Percentiles rank a stretch among this genome's conserved stretches.
Conservation (phyloP, 2,329 filamentous ascomycete genomes). For the Myriangium duriaei region DNA sequence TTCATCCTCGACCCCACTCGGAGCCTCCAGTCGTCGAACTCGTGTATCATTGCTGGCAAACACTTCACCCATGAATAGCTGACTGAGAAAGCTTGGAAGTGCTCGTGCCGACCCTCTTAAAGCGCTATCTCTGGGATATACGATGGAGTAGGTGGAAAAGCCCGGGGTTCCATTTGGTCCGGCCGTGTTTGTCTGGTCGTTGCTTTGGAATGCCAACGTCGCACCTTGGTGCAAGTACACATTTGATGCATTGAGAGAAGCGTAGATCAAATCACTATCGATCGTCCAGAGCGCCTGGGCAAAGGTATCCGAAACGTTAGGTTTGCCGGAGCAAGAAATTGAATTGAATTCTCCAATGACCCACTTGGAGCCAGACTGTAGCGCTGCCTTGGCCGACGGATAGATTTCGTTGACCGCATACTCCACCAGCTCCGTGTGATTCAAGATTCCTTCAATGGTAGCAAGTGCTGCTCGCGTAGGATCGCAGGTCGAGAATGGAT, state of each 20-base stretch:
- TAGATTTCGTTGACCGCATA: conserved; percentile 20
- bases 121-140: conserved; percentile 17
- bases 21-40: conserved; percentile 15
- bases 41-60: conserved; percentile 17
- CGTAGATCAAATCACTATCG: conserved; percentile 28
- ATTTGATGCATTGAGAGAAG: conserved; percentile 26
- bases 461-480: conserved; percentile 16
- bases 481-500: conserved; percentile 21
- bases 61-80: conserved; percentile 20
- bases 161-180: conserved; percentile 18
- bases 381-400: conserved; percentile 18
- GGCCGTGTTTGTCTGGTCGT: conserved; percentile 18
- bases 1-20: conserved; percentile 14
- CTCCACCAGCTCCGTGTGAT: conserved; percentile 17
- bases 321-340: conserved; percentile 28
- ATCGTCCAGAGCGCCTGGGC: conserved; percentile 30
- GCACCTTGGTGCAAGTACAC: conserved; percentile 26
- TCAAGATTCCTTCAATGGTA: conserved; percentile 19
- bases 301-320: conserved; percentile 30
- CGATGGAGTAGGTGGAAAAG: conserved; percentile 19
- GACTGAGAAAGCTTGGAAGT: conserved; percentile 17
- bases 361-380: conserved; percentile 18
- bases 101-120: conserved; percentile 17
- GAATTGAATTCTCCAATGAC: conserved; percentile 31
- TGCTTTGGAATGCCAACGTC: conserved; percentile 19